A percentile compares a stretch with the other conserved stretches of the same genome.
Conservation (phyloP, 1,284 basidiomycete genomes). For the Sporisorium iseilematis-ciliati region DNA sequence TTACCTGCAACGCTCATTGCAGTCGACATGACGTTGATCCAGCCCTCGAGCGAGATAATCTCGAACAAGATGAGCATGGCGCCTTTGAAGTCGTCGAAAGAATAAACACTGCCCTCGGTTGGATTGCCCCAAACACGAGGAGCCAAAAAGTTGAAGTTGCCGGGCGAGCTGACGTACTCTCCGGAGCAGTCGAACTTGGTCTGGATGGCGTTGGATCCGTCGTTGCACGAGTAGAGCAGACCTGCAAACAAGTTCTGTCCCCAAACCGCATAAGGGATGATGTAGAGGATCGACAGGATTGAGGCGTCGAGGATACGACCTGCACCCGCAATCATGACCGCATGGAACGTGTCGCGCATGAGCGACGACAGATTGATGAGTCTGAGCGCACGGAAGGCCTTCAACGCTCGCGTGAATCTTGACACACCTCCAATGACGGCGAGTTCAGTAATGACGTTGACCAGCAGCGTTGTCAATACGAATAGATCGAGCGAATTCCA, state of each 20-base stretch:
- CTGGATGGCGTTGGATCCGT: conserved; percentile 72
- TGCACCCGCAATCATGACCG: conserved; percentile 89
- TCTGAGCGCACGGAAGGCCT: conserved; percentile 88
- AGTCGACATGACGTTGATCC: conserved; percentile 89
- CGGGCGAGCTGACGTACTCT: conserved; percentile 76
- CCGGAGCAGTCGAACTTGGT: conserved; percentile 79
- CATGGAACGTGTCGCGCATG: conserved; percentile 92
- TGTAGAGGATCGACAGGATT: conserved; percentile 88
- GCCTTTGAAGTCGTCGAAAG: conserved; percentile 88
- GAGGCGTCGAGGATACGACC: conserved; percentile 89
- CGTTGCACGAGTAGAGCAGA: conserved; percentile 87
- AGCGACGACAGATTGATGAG: conserved; percentile 78
- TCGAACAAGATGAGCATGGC: conserved; percentile 94
- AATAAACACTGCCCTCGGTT: conserved; percentile 83
- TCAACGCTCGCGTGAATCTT: conserved; percentile 85
- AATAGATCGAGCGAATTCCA: conserved; percentile 94
- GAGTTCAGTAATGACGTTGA: conserved; percentile 84
- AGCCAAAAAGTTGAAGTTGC: conserved; percentile 77
- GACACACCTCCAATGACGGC: conserved; percentile 81
- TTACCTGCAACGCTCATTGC: conserved; percentile 83
- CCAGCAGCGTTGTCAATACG: conserved; percentile 83
- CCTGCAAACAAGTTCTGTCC: conserved; percentile 94
- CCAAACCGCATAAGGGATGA: conserved; percentile 98
- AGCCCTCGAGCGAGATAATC: conserved; percentile 93
- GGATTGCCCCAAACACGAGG: conserved; percentile 93